Conservation (phyloP, 441 rosid genomes). For the Corymbia citriodora region DNA sequence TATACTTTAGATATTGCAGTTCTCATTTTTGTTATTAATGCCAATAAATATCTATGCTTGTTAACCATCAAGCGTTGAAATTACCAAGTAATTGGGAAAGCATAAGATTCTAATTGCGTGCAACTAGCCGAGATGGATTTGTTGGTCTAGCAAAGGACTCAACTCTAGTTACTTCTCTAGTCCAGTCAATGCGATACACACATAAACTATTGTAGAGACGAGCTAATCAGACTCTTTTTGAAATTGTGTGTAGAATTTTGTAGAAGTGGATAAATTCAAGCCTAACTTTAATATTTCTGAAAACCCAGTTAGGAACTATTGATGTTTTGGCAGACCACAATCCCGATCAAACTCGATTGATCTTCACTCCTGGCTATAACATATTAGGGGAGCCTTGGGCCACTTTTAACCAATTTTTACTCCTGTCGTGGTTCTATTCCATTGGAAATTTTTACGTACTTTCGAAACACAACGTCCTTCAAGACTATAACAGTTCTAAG, state of each 20-base stretch:
- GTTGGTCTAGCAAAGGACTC: not conserved
- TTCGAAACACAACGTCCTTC: not conserved
- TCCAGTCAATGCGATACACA: not conserved
- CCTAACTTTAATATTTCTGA: rapidly evolving
- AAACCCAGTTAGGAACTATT: not conserved
- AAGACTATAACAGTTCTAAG: not conserved
- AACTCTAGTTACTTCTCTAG: not conserved
- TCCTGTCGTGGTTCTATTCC: not conserved
- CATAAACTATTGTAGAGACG: not conserved
- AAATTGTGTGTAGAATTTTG: not conserved
- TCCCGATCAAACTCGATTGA: rapidly evolving
- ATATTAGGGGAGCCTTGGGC: not conserved
- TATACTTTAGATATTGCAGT: not conserved
- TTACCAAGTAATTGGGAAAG: not conserved
- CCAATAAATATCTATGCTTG: not conserved
- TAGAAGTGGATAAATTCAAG: not conserved
- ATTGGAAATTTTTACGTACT: not conserved
- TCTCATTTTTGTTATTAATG: not conserved
- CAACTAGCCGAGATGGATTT: not conserved
- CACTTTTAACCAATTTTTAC: not conserved
- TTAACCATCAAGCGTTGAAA: not conserved
- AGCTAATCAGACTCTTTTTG: not conserved
- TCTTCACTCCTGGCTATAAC: not conserved
- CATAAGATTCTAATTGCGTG: too few species aligned
- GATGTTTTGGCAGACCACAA: not conserved